Evolutionary conservation across 106 monocot genomes (phyloP).

Genomic region (Allium sativum): DNA sequence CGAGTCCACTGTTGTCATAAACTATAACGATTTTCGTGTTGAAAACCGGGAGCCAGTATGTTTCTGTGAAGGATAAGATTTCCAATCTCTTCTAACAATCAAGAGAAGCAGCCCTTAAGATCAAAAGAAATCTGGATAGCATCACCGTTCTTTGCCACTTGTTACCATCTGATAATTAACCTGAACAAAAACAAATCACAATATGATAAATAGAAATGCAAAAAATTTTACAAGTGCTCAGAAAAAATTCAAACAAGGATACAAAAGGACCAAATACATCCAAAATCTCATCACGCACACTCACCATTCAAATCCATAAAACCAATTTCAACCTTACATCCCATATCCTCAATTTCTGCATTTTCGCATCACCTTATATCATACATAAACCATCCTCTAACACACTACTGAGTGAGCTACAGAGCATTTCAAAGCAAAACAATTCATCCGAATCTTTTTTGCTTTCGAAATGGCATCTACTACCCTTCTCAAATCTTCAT

Average conservation of each 20-base stretch:
- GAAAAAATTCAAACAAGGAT: constrained; percentile 1
- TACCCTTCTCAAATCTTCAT: constrained; percentile 87
- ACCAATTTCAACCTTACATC: constrained; percentile 53
- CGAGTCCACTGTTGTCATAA: too few species aligned
- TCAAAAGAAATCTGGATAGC: too few species aligned
- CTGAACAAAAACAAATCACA: constrained; percentile 6
- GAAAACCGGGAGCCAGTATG: too few species aligned
- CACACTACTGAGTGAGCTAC: neutral
- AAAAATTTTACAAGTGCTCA: too few species aligned
- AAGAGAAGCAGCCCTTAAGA: too few species aligned
- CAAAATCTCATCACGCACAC: constrained; percentile 15
- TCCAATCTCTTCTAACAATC: too few species aligned
- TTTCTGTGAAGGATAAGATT: too few species aligned
- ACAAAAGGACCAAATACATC: neutral
- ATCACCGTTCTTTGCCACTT: too few species aligned
- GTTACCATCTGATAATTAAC: neutral
- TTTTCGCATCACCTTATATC: constrained; percentile 20
- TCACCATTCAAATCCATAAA: constrained; percentile 45
- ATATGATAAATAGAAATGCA: neutral
- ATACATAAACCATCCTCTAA: constrained; percentile 1
- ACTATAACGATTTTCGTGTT: too few species aligned
- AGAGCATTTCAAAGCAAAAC: neutral
- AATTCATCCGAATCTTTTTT: neutral
- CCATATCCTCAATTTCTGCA: constrained; percentile 40
- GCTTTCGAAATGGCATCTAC: constrained; percentile 66